phyloP scores from a whole-genome alignment of 768 basidiomycete species.

The Punctularia strigosozonata region DNA sequence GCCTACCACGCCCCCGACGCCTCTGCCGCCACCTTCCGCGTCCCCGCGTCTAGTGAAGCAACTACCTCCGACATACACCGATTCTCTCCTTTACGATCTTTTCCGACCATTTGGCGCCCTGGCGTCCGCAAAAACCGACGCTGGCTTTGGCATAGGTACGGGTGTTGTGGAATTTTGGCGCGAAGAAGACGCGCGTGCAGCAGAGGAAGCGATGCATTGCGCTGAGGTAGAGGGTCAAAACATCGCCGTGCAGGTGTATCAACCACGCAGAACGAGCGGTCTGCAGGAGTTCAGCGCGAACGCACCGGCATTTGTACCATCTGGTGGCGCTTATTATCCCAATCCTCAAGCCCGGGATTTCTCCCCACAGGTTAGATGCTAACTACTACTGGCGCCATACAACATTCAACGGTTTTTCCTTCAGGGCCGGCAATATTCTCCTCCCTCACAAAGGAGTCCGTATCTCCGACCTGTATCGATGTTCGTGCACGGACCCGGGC shows the following conservation, averaged over 20 bases:
- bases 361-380: background rate
- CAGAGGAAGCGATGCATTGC: conserved; percentile 77
- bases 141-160: conserved; percentile 66
- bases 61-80: conserved; percentile 55
- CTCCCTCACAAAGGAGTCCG: conserved; percentile 41
- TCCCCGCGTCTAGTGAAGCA: conserved; percentile 77
- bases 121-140: conserved; percentile 62
- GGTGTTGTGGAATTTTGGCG: conserved; percentile 81
- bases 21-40: conserved; percentile 66
- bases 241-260: conserved; percentile 73
- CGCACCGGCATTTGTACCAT: conserved; percentile 69
- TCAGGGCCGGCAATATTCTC: conserved; percentile 40
- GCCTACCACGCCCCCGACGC: conserved; percentile 63
- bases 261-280: conserved; percentile 40
- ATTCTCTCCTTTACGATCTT: conserved; percentile 71
- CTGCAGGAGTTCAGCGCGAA: conserved; percentile 58
- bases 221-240: conserved; percentile 76
- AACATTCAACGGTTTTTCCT: background rate
- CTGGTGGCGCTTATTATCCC: conserved; percentile 22
- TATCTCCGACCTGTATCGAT: conserved; percentile 29
- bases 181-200: conserved; percentile 70
- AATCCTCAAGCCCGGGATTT: background rate
- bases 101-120: conserved; percentile 80
- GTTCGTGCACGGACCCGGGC: conserved; percentile 81
- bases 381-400: background rate